Evolutionary conservation across 1,284 basidiomycete species (phyloP), one percentile per base, ranked within the genome.

Genomic region (Marasmius fiardii): DNA sequence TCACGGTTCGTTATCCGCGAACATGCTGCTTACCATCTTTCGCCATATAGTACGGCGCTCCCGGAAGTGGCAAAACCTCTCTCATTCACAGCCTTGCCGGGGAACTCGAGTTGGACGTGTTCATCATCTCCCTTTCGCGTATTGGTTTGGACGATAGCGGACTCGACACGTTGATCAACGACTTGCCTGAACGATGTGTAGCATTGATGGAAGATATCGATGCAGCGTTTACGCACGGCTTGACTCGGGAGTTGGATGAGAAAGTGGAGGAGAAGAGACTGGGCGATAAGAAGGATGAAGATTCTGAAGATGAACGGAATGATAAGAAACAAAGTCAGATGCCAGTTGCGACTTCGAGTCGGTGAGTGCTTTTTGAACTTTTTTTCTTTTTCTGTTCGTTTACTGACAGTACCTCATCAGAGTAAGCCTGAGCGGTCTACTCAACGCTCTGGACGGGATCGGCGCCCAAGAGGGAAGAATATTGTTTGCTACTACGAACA

Each of bases 201-300:
- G 83, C 87, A 0, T 72, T 93, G 21, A 88, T 93, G 79, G 90
- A 93, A 68, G 90, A 90, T 64, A 86, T 91, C 56, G 88, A 91
- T 59, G 88, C 84, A 3, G 86, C 86, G 0, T 88, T 90, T 67
- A 79, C 78, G 37, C 77, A 79, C 54, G 76, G 76, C 24, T 62
- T 88, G 37, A 82, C 74, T 55, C 81, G 83, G 18, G 74, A 77
- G 50, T 60, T 57, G n/a, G 50, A 61, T 5, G 60, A 59, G 8
- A 55, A 50, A 34, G 5, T 31, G 28, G 28, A 41, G 2, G 39
- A 41, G 39, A 41, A 41, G 39, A 41, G 39, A 16, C 16, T 41
- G 4, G 39, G 39, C n/a, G 39, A 10, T 20, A 41, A 41, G 14
- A 50, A 57, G 23, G 53, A 53, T 24, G 43, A 50, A 44, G 53